Conservation (phyloP, 1,284 basidiomycete species). For the Marasmius sp. region DNA sequence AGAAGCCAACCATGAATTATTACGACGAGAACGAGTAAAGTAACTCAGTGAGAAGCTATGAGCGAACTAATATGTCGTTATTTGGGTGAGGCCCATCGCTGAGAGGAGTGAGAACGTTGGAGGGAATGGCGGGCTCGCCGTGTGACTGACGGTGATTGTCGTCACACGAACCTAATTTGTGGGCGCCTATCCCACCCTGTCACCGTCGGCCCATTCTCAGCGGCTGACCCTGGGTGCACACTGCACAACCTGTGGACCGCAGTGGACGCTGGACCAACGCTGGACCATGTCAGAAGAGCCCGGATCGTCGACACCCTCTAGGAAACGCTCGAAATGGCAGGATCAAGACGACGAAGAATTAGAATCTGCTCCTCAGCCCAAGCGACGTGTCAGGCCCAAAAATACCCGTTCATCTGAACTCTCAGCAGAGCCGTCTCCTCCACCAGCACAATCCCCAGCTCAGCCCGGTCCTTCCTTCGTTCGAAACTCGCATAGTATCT, state of each 20-base stretch:
- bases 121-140: too few species aligned
- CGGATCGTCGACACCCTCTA: conserved; percentile 45
- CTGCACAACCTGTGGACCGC: too few species aligned
- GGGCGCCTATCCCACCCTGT: too few species aligned
- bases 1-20: background rate
- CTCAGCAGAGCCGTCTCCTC: conserved; percentile 15
- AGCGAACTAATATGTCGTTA: too few species aligned
- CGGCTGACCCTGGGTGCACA: too few species aligned
- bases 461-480: background rate
- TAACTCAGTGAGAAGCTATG: too few species aligned
- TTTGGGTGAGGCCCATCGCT: too few species aligned
- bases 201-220: too few species aligned
- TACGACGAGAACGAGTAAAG: too few species aligned
- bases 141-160: too few species aligned
- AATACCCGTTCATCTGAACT: conserved; percentile 7
- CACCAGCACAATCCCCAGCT: conserved; percentile 11
- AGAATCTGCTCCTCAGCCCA: conserved; percentile 29
- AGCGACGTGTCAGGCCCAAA: conserved; percentile 47
- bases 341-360: conserved; percentile 37
- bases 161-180: too few species aligned
- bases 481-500: conserved; percentile 51
- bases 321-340: conserved; percentile 73
- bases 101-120: too few species aligned
- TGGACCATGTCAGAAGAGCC: conserved; percentile 24
- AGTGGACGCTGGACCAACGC: background rate